Conservation (phyloP, 106 monocot species). For the Allium cepa region DNA sequence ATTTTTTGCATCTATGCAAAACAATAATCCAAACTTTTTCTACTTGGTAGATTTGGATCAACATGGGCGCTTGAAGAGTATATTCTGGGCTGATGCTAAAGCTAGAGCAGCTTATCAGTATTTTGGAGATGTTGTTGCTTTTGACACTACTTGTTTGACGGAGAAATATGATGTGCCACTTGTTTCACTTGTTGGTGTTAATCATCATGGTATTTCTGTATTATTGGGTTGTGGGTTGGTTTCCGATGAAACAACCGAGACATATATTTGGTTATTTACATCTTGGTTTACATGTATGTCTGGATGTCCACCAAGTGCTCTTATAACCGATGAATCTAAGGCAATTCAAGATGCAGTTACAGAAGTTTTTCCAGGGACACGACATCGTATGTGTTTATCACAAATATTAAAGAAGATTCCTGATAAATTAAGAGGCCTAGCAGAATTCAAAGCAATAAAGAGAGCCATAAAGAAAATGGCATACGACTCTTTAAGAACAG, state of each 20-base stretch:
- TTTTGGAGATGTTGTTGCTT: constrained; percentile 54
- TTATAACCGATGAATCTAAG: constrained; percentile 48
- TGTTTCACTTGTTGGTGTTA: constrained; percentile 40
- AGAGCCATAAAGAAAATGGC: constrained; percentile 29
- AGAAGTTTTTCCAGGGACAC: constrained; percentile 28
- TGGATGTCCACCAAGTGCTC: constrained; percentile 28
- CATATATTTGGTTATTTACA: constrained; percentile 57
- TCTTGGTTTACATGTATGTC: constrained; percentile 42
- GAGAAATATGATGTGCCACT: constrained; percentile 56
- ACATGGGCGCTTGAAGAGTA: constrained; percentile 40
- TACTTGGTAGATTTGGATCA: constrained; percentile 58
- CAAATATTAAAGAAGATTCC: constrained; percentile 43
- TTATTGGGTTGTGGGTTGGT: constrained; percentile 52
- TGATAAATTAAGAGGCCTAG: constrained; percentile 36
- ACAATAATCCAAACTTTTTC: constrained; percentile 56
- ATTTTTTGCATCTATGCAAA: constrained; percentile 54
- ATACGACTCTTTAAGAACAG: constrained; percentile 38
- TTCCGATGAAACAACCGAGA: constrained; percentile 35
- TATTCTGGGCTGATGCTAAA: constrained; percentile 63
- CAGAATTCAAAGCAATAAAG: constrained; percentile 48
- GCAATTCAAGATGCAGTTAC: constrained; percentile 35
- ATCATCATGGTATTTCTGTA: constrained; percentile 54
- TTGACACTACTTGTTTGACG: constrained; percentile 50
- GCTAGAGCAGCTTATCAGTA: constrained; percentile 39
- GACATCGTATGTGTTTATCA: constrained; percentile 41